phyloP scores from a whole-genome alignment of 768 basidiomycete genomes.

The Boletus coccyginus region DNA sequence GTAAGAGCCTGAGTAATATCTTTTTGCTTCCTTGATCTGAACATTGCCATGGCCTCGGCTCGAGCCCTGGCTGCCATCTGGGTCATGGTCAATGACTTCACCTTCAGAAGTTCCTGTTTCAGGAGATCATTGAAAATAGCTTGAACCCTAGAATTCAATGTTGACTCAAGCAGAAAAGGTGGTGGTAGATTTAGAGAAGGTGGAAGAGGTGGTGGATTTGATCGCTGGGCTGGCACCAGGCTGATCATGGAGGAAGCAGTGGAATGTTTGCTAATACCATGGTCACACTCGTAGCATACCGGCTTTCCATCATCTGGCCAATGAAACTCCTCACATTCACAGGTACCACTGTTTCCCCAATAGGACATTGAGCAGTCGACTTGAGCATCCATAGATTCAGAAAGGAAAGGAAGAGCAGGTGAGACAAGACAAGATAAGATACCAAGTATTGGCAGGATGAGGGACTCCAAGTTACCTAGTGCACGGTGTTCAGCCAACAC shows the following conservation, averaged over 20 bases:
- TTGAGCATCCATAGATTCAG: no score
- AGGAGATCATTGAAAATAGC: background rate
- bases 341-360: background rate
- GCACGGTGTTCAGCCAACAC: no score
- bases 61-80: background rate
- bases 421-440: no score
- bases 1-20: no score
- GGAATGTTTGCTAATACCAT: slow-evolving; percentile 1
- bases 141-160: background rate
- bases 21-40: background rate
- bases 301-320: background rate
- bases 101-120: background rate
- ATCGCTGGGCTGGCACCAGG: no score
- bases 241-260: no score
- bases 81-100: no score
- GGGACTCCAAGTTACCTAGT: no score
- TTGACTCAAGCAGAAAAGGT: background rate
- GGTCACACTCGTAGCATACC: background rate
- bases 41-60: background rate
- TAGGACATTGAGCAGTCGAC: background rate
- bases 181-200: background rate
- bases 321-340: background rate
- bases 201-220: background rate
- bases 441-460: no score
- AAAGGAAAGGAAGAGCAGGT: no score